Percentiles rank a stretch among this genome's conserved stretches.
Conservation (phyloP, 2,329 filamentous ascomycete species). For the Cladophialophora immunda region DNA sequence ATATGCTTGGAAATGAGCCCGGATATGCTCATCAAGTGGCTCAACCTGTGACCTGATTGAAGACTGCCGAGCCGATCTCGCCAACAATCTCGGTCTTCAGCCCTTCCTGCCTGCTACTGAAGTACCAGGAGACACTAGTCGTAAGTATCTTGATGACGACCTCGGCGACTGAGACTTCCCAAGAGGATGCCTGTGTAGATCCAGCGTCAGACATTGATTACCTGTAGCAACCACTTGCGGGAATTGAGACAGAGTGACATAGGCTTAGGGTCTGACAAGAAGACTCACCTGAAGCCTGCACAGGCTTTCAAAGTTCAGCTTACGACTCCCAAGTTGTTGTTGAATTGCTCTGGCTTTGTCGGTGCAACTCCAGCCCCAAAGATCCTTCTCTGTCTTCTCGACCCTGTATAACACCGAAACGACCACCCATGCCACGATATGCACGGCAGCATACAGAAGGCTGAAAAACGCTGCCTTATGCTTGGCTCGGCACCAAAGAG, state of each 20-base stretch:
- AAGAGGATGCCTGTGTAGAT: constrained; percentile 14
- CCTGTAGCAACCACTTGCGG: neutral
- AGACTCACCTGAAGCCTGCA: constrained; percentile 27
- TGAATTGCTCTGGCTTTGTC: constrained; percentile 26
- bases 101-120: constrained; percentile 7
- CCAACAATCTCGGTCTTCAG: constrained; percentile 8
- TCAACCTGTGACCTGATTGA: constrained; percentile 6
- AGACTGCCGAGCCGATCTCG: constrained; percentile 3
- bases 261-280: neutral
- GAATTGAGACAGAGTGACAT: neutral
- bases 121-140: constrained; percentile 7
- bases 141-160: constrained; percentile 4
- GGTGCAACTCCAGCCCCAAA: constrained; percentile 34
- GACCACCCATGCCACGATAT: constrained; percentile 23
- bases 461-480: constrained; percentile 16
- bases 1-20: neutral
- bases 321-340: constrained; percentile 15
- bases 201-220: neutral
- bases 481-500: constrained; percentile 11
- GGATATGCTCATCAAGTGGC: neutral
- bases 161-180: constrained; percentile 11
- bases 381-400: constrained; percentile 25
- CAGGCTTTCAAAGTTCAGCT: constrained; percentile 20
- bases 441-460: constrained; percentile 2
- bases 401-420: constrained; percentile 23